Evolutionary conservation across 352 stramenopile species (phyloP), one percentile per base, ranked within the genome.

Genomic region (Globisporangium takayamanum): DNA sequence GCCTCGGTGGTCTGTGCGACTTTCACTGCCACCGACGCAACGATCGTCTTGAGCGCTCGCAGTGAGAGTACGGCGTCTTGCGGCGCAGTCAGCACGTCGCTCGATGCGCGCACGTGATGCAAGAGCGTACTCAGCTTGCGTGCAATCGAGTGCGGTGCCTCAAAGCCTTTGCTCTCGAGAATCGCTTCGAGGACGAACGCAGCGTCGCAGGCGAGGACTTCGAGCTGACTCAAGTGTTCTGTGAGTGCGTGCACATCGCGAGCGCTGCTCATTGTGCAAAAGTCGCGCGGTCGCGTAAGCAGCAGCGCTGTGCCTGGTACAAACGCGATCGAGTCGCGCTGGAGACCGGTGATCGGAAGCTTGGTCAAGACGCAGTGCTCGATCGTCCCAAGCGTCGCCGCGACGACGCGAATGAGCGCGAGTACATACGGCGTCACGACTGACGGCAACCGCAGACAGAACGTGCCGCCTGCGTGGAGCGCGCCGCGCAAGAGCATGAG

Each of bases 401-500:
- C 66, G n/a, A 82, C 50, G 0, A 60, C 51, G 28, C 70, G 70
- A 16, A 78, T 57, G 12, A 80, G 55, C 16, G 42, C 20, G 7
- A 63, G 46, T 10, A n/a, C 53, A 3, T 25, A 16, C 2, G 52
- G 25, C 2, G 67, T 55, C 20, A 47, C 18, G 6, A 28, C 15
- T 33, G 20, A n/a, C 3, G 50, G 5, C 5, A 73, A n/a, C 12
- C 66, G 50, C 5, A 77, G 60, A 28, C 57, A 75, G 47, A 83
- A 80, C 1, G 63, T 70, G 0, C 74, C 74, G n/a, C 74, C 74
- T 26, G 69, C 56, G 26, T 75, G 53, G 15, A 83, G 49, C 8
- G 71, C 71, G 3, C 79, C 79, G 30, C 74, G 61, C 7, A 89
- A 25, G 6, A 87, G 60, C 22, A 70, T 76, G 5, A 66, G 59